Evolutionary conservation across 73 alveolate species (phyloP).

Genomic region (Stentor coeruleus): DNA sequence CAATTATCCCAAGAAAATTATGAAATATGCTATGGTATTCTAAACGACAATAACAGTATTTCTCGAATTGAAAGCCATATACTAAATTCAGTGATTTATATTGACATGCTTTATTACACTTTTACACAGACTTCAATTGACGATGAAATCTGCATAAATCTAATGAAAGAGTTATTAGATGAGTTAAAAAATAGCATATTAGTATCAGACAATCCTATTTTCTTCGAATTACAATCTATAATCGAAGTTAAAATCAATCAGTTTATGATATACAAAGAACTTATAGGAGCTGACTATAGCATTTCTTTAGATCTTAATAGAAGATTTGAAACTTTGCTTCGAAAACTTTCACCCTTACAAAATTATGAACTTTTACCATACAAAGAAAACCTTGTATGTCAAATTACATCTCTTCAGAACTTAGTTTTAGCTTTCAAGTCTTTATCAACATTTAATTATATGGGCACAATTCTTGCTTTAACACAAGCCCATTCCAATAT

Average conservation of each 20-base stretch:
- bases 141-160: neutral
- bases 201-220: neutral
- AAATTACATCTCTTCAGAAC: slow-evolving; percentile 10
- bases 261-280: neutral
- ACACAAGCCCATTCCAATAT: slow-evolving; percentile 22
- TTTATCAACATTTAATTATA: neutral
- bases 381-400: neutral
- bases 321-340: neutral
- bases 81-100: neutral
- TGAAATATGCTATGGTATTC: slow-evolving; percentile 15
- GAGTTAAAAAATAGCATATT: neutral
- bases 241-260: neutral
- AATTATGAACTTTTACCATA: neutral
- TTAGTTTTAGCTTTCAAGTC: neutral
- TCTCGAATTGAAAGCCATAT: neutral
- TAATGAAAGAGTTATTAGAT: neutral
- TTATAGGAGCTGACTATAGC: neutral
- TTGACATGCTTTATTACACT: slow-evolving; percentile 16
- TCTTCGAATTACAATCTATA: neutral
- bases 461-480: slow-evolving; percentile 16
- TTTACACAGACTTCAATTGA: slow-evolving; percentile 3
- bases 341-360: neutral
- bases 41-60: neutral
- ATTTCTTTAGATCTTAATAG: neutral
- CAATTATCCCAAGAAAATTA: slow-evolving; percentile 6